Evolutionary conservation across 352 stramenopile species (phyloP), one percentile per base, ranked within the genome.

Genomic region (Phytopythium sindhum): DNA sequence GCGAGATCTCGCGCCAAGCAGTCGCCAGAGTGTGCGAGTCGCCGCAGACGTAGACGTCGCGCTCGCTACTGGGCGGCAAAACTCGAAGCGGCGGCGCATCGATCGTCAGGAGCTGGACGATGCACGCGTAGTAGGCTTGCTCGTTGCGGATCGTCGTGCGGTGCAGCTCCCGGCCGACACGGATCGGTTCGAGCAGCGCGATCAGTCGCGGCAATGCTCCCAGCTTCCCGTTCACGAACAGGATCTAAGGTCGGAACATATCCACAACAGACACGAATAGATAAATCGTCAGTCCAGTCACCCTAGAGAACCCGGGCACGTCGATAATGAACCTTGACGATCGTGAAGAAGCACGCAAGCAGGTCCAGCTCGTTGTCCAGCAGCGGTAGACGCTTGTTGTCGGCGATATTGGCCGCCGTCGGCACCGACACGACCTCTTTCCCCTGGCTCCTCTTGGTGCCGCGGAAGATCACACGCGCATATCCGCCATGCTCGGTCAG

Each of bases 1-100:
- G 39, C 2, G 51, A 53, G 9, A 94, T 71, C 21, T 71, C 74
- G 53, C 91, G 80, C 93, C 93, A 98, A 17, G 90, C 85, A 1
- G 90, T 84, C 9, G 92, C 85, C 14, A 98, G 65, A 0, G 89
- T 93, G 72, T 98, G 95, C 1, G 90, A 98, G 72, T 99, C 96
- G 0, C 96, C 96, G 57, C 94, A 92, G 10, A 98, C 77, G 60
- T 94, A 98, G 0, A 96, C 68, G 14, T 44, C 26, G n/a, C 12
- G 41, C 19, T 51, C 60, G 21, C 28, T 23, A 39, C 11, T 65
- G 35, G 35, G 39, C 23, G 39, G 55, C 39, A 61, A 23, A 19
- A 52, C 73, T 17, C 29, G n/a, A 11, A 9, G 56, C 9, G 42
- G 47, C 56, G n/a, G 52, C 21, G 77, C 56, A 7, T 69, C n/a